Evolutionary conservation across 2,329 filamentous ascomycete species (phyloP).

Genomic region (Calonectria fujianensis): DNA sequence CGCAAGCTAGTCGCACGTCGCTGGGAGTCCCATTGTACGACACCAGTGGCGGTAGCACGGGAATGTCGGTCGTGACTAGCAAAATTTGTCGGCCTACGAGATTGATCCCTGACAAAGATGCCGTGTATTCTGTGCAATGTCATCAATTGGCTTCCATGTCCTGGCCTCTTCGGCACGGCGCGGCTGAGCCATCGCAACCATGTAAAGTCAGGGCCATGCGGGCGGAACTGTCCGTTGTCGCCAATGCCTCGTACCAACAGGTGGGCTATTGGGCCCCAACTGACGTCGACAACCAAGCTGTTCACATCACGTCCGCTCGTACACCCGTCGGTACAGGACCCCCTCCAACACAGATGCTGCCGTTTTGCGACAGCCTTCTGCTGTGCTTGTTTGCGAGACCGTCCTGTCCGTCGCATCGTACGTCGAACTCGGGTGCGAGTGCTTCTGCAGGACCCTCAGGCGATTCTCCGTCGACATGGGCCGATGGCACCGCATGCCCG

Average conservation of each 20-base stretch:
- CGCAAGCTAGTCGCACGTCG: background rate
- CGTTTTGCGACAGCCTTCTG: conserved; percentile 6
- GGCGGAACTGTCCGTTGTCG: conserved; percentile 3
- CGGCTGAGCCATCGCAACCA: conserved; percentile 4
- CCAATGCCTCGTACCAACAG: conserved; percentile 13
- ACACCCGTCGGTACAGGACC: background rate
- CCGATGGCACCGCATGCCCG: conserved; percentile 42
- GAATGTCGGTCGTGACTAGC: conserved; percentile 37
- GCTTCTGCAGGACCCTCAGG: conserved; percentile 50
- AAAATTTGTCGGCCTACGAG: conserved; percentile 4
- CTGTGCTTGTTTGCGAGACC: conserved; percentile 23
- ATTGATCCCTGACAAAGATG: conserved; percentile 12
- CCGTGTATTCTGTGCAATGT: background rate
- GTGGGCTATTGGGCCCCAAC: background rate
- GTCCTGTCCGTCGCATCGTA: conserved; percentile 29
- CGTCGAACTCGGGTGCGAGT: conserved; percentile 33
- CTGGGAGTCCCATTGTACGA: conserved; percentile 19
- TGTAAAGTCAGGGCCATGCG: background rate
- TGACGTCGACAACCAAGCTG: conserved; percentile 7
- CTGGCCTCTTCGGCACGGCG: conserved; percentile 17
- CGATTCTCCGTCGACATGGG: conserved; percentile 54
- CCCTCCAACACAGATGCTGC: background rate
- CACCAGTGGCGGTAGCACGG: conserved; percentile 31
- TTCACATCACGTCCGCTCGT: background rate
- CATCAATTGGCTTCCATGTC: conserved; percentile 28